A percentile compares a stretch with the other conserved stretches of the same genome.
Conservation (phyloP, 805 yeast genomes). For the Schwanniomyces vanrijiae region DNA sequence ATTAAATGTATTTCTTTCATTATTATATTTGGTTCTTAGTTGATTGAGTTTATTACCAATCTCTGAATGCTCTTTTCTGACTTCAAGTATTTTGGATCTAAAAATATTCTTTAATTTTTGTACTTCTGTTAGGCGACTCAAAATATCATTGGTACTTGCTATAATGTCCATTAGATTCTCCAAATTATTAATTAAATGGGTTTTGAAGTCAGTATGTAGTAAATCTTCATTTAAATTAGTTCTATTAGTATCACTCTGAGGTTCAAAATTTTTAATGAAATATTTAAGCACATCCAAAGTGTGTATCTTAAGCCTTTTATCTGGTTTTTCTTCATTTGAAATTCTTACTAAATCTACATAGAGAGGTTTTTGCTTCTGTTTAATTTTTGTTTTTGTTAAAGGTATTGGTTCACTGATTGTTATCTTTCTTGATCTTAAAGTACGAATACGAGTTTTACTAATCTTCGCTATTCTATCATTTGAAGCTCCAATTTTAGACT, state of each 20-base stretch:
- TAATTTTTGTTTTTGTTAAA: conserved; percentile 15
- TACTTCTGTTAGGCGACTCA: conserved; percentile 23
- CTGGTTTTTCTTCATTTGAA: conserved; percentile 17
- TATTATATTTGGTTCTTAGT: conserved; percentile 20
- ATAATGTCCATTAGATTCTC: conserved; percentile 33
- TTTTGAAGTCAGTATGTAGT: conserved; percentile 31
- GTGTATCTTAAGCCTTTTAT: conserved; percentile 25
- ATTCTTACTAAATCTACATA: conserved; percentile 29
- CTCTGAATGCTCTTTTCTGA: conserved; percentile 26
- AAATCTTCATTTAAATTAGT: conserved; percentile 17
- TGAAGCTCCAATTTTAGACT: neutral
- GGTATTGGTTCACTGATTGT: conserved; percentile 8
- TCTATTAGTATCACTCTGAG: conserved; percentile 13
- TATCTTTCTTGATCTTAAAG: conserved; percentile 1
- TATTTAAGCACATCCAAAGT: conserved; percentile 39
- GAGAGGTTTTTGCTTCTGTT: conserved; percentile 28
- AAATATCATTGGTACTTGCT: conserved; percentile 32
- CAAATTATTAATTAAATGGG: conserved; percentile 26
- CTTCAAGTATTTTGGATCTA: conserved; percentile 28
- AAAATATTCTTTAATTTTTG: conserved; percentile 33
- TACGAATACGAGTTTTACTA: neutral
- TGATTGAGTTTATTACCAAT: conserved; percentile 33
- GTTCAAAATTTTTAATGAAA: conserved; percentile 28
- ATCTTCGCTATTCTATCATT: neutral
- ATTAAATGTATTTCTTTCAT: conserved; percentile 14